Conservation (phyloP, 78 protist genomes). For the Dictyostelium discoideum region DNA sequence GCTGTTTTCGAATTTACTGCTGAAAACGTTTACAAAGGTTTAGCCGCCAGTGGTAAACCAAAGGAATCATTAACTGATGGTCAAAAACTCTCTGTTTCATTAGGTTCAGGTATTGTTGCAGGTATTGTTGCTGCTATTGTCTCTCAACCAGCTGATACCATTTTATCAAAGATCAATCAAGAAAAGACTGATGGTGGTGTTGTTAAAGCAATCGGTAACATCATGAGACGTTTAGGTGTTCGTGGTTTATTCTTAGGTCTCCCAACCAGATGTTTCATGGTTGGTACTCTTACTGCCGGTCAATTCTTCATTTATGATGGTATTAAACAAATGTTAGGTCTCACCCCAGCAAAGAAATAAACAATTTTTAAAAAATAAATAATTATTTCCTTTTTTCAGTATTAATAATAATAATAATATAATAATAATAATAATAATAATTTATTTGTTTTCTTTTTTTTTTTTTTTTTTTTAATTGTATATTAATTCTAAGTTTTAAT, state of each 20-base stretch:
- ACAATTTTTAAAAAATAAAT: background rate
- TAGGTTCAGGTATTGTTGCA: constrained; percentile 94
- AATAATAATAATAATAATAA: too few species aligned
- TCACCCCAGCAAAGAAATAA: constrained; percentile 11
- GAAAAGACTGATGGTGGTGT: constrained; percentile 82
- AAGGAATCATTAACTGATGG: constrained; percentile 48
- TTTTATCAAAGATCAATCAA: constrained; percentile 85
- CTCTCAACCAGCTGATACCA: constrained; percentile 98
- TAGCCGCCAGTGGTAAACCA: constrained; percentile 34
- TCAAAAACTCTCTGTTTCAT: constrained; percentile 89
- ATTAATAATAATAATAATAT: too few species aligned
- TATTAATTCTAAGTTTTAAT: too few species aligned
- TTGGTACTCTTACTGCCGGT: constrained; percentile 61
- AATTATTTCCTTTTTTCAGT: background rate
- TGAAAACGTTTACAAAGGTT: constrained; percentile 71
- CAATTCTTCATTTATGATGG: constrained; percentile 79
- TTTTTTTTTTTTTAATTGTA: too few species aligned
- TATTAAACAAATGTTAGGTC: constrained; percentile 36
- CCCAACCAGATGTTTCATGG: constrained; percentile 78
- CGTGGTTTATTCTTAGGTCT: constrained; percentile 76
- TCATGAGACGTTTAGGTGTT: constrained; percentile 58
- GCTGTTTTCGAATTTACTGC: constrained; percentile 84
- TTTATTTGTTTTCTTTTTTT: background rate
- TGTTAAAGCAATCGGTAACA: constrained; percentile 70
- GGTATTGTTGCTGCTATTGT: constrained; percentile 95